Evolutionary conservation across 208 protist species (phyloP).

Genomic region (Trypanosoma rangeli): DNA sequence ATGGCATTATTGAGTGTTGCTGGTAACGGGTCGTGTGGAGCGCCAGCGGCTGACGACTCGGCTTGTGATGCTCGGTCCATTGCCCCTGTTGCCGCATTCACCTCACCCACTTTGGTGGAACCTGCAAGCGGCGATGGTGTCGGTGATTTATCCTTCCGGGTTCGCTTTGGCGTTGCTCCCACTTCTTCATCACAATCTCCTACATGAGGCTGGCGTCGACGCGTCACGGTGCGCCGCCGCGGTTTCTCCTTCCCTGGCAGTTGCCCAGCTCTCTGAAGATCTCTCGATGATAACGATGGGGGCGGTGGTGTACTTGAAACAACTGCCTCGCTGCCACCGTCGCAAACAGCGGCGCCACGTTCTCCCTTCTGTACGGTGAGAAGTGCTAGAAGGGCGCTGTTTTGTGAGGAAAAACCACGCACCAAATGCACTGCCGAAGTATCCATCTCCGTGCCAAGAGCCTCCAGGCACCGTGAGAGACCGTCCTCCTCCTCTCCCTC

Average conservation of each 20-base stretch:
- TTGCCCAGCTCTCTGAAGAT: not conserved
- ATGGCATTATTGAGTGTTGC: not conserved
- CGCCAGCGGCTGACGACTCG: not conserved
- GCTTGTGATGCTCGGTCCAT: not conserved
- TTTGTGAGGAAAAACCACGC: constrained; percentile 7
- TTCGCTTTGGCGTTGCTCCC: not conserved
- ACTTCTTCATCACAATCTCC: not conserved
- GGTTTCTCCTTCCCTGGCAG: not conserved
- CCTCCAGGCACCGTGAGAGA: constrained; percentile 23
- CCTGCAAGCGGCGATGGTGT: not conserved
- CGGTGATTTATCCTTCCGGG: not conserved
- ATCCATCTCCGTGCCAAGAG: constrained; percentile 2
- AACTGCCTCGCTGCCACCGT: not conserved
- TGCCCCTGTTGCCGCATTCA: not conserved
- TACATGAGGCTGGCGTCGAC: constrained; percentile 8
- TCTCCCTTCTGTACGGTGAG: not conserved
- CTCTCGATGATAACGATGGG: not conserved
- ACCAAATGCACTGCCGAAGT: constrained; percentile 9
- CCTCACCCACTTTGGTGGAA: not conserved
- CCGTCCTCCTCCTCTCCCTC: constrained; percentile 4
- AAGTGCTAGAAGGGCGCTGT: not conserved
- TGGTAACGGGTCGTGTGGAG: not conserved
- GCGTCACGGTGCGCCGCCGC: not conserved
- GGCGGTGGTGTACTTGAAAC: not conserved
- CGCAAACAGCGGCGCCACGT: not conserved